Evolutionary conservation across 805 yeast species (phyloP).

Genomic region (Hanseniaspora pseudoguilliermondii): DNA sequence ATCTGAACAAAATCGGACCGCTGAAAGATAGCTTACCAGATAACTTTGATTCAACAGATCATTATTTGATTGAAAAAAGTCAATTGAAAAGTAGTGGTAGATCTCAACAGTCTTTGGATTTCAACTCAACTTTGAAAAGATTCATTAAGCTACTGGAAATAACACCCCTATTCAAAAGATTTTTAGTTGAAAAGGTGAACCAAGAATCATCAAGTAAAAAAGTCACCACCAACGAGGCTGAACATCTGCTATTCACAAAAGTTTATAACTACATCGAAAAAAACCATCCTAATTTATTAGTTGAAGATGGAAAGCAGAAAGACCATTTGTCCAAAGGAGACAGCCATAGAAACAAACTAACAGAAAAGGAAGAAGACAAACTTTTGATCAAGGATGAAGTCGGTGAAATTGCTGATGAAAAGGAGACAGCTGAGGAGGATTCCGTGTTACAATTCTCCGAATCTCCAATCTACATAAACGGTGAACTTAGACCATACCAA

Average conservation of each 20-base stretch:
- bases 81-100: slow-evolving; percentile 27
- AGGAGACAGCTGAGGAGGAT: slow-evolving; percentile 17
- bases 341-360: slow-evolving; percentile 29
- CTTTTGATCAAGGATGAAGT: slow-evolving; percentile 54
- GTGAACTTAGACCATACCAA: slow-evolving; percentile 59
- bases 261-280: slow-evolving; percentile 7
- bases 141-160: slow-evolving; percentile 55
- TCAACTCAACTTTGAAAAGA: slow-evolving; percentile 41
- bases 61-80: slow-evolving; percentile 22
- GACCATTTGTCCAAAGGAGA: slow-evolving; percentile 13
- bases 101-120: slow-evolving; percentile 32
- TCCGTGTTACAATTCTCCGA: slow-evolving; percentile 43
- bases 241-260: slow-evolving; percentile 31
- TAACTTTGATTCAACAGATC: slow-evolving; percentile 19
- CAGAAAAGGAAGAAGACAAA: slow-evolving; percentile 69
- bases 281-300: slow-evolving; percentile 7
- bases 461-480: slow-evolving; percentile 62
- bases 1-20: slow-evolving; percentile 20
- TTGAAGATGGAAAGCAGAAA: slow-evolving; percentile 24
- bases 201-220: slow-evolving; percentile 43
- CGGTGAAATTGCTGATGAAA: slow-evolving; percentile 21
- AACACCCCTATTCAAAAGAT: slow-evolving; percentile 55
- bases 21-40: slow-evolving; percentile 20
- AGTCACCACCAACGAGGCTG: neutral
- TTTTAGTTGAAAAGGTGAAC: slow-evolving; percentile 50